Conservation (phyloP, 495 filamentous ascomycete genomes). For the Niebla homalea region DNA sequence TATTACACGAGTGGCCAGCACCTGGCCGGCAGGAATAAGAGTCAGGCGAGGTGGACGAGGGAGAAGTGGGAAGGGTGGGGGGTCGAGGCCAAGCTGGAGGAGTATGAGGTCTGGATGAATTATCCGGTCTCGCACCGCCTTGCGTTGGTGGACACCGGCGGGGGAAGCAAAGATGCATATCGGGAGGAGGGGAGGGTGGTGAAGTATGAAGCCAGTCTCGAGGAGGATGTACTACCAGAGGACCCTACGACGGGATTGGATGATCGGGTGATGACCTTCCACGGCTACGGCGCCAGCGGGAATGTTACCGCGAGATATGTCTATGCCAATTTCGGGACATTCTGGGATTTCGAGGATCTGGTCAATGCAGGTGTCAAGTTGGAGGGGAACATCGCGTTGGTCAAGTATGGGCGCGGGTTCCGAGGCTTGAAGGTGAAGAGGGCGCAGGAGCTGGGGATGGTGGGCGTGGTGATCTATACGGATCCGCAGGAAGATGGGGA, state of each 20-base stretch:
- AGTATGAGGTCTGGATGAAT: conserved; percentile 86
- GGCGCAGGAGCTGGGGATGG: conserved; percentile 83
- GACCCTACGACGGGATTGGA: conserved; percentile 61
- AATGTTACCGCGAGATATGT: conserved; percentile 79
- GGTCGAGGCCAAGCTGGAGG: conserved; percentile 54
- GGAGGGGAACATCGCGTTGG: conserved; percentile 73
- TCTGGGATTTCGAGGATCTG: conserved; percentile 73
- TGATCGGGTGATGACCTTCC: conserved; percentile 80
- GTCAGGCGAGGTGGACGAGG: conserved; percentile 76
- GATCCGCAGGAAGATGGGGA: conserved; percentile 86
- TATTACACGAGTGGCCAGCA: conserved; percentile 89
- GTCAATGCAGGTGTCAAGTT: conserved; percentile 60
- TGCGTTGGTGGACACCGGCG: conserved; percentile 47
- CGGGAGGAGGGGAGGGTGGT: conserved; percentile 39
- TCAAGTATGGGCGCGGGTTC: conserved; percentile 78
- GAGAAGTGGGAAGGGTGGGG: conserved; percentile 79
- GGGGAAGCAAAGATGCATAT: conserved; percentile 3
- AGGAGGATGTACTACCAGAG: conserved; percentile 77
- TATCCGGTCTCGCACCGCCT: conserved; percentile 72
- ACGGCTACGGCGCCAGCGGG: conserved; percentile 84
- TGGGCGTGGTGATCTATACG: conserved; percentile 71
- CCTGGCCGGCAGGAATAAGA: conserved; percentile 77
- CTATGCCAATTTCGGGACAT: conserved; percentile 83
- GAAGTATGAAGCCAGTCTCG: conserved; percentile 63
- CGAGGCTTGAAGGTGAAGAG: conserved; percentile 86